Conservation (phyloP, 2,329 filamentous ascomycete species). For the Berkeleyomyces rouxiae region DNA sequence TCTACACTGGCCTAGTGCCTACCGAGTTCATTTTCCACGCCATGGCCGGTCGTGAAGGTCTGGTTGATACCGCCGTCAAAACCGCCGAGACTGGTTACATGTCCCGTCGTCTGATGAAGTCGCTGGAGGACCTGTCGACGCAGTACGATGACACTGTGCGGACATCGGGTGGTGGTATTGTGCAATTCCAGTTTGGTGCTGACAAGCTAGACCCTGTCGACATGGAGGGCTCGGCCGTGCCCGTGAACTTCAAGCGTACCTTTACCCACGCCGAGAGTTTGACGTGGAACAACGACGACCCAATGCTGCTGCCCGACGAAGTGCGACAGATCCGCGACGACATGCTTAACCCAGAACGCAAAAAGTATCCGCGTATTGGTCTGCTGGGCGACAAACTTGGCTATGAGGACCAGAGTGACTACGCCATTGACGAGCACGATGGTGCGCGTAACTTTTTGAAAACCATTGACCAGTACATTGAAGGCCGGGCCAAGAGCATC, state of each 20-base stretch:
- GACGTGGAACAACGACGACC: constrained; percentile 66
- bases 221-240: constrained; percentile 88
- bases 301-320: constrained; percentile 55
- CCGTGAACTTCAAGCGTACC: constrained; percentile 81
- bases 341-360: constrained; percentile 50
- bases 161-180: constrained; percentile 72
- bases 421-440: constrained; percentile 61
- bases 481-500: constrained; percentile 43
- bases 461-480: constrained; percentile 58
- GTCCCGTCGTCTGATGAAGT: constrained; percentile 97
- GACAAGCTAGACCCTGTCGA: constrained; percentile 92
- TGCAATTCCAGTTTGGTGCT: constrained; percentile 95
- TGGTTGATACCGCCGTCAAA: constrained; percentile 97
- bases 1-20: constrained; percentile 79
- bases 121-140: constrained; percentile 80
- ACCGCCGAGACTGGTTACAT: constrained; percentile 98
- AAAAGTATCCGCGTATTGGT: constrained; percentile 42
- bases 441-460: constrained; percentile 68
- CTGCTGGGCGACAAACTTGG: constrained; percentile 46
- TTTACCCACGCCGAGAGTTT: constrained; percentile 64
- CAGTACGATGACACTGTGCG: constrained; percentile 91
- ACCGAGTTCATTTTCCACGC: constrained; percentile 97
- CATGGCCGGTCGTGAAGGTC: constrained; percentile 92
- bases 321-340: constrained; percentile 52
- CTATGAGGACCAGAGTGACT: constrained; percentile 54